Conservation (phyloP, 768 basidiomycete genomes). For the Boletus fagicola region DNA sequence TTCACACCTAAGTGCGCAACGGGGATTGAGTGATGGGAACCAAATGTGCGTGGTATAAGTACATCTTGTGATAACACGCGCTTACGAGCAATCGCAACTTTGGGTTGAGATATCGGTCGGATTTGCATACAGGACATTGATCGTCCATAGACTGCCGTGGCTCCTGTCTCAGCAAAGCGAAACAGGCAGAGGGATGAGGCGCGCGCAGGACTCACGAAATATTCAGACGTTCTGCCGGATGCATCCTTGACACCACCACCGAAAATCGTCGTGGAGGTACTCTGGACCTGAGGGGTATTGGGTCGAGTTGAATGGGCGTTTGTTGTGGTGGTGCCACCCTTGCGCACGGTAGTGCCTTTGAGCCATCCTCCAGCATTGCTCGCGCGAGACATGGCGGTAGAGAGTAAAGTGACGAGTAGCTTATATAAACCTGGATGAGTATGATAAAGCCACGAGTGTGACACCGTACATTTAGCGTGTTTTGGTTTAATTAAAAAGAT, state of each 20-base stretch:
- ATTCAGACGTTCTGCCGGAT: constrained; percentile 78
- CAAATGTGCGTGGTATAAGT: constrained; percentile 18
- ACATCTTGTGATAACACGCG: constrained; percentile 99
- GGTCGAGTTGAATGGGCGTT: constrained; percentile 51
- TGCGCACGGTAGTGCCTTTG: constrained; percentile 73
- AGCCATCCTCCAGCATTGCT: constrained; percentile 48
- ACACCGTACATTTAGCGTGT: not conserved
- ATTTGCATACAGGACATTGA: constrained; percentile 96
- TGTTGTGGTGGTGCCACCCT: constrained; percentile 49
- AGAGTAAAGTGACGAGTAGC: not conserved
- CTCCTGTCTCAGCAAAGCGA: constrained; percentile 9
- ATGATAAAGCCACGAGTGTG: too few relatives aligned
- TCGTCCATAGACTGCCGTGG: constrained; percentile 76
- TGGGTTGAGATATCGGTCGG: constrained; percentile 92
- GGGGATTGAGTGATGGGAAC: constrained; percentile 7
- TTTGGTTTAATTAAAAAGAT: not conserved
- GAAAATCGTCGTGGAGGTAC: constrained; percentile 71
- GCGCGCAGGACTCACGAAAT: constrained; percentile 53
- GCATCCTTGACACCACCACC: constrained; percentile 86
- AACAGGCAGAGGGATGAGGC: not conserved
- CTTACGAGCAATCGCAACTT: constrained; percentile 92
- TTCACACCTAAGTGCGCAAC: constrained; percentile 78
- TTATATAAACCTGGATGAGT: constrained; percentile 13
- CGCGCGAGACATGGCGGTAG: constrained; percentile 33
- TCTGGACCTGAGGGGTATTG: constrained; percentile 65